Conservation (phyloP, 2,329 filamentous ascomycete genomes). For the Alternaria postmessia region DNA sequence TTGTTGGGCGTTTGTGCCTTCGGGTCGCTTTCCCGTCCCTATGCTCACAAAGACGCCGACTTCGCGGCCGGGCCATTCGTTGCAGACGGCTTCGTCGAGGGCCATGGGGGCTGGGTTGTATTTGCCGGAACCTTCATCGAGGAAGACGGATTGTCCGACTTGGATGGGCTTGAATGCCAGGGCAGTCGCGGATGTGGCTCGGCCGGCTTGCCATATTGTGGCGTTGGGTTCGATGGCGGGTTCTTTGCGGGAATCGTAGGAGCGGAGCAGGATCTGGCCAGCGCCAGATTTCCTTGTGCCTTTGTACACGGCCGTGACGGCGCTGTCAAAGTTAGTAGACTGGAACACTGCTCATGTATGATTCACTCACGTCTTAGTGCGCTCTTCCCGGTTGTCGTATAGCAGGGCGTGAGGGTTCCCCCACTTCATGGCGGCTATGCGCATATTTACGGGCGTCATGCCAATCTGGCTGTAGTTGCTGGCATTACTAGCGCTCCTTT, state of each 20-base stretch:
- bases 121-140: slow-evolving; percentile 89
- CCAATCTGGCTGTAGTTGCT: slow-evolving; percentile 84
- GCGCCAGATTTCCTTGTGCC: slow-evolving; percentile 73
- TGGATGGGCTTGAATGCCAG: slow-evolving; percentile 95
- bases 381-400: slow-evolving; percentile 86
- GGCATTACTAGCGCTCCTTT: slow-evolving; percentile 77
- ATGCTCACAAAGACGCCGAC: slow-evolving; percentile 92
- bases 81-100: slow-evolving; percentile 87
- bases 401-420: slow-evolving; percentile 85
- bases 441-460: slow-evolving; percentile 66
- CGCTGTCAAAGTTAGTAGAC: slow-evolving; percentile 61
- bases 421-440: slow-evolving; percentile 61
- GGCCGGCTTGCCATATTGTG: slow-evolving; percentile 95
- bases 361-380: slow-evolving; percentile 84
- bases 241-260: slow-evolving; percentile 94
- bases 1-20: slow-evolving; percentile 71
- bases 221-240: slow-evolving; percentile 90
- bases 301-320: slow-evolving; percentile 89
- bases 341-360: neutral
- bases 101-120: slow-evolving; percentile 90
- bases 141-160: slow-evolving; percentile 91
- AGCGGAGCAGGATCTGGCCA: slow-evolving; percentile 78
- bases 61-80: slow-evolving; percentile 94
- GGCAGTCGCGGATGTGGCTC: slow-evolving; percentile 90
- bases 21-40: slow-evolving; percentile 86